Evolutionary conservation across 2,329 filamentous ascomycete species (phyloP), one percentile per base, ranked within the genome.

Genomic region (Trichoderma semiorbis): DNA sequence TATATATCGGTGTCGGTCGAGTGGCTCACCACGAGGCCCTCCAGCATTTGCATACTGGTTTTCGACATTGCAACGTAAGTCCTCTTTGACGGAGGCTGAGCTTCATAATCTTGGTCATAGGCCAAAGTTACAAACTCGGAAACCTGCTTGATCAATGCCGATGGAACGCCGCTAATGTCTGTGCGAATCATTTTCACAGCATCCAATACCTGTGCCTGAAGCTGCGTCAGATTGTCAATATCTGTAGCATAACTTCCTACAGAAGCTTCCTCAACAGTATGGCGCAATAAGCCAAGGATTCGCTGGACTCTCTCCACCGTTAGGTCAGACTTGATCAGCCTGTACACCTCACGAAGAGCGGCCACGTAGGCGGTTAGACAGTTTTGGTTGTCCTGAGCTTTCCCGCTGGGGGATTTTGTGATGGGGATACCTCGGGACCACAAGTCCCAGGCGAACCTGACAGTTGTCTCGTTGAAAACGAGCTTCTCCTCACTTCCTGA

Each of bases 51-150:
- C 87, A 97, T 96, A 72, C 92, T 90, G 24, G 89, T 89, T 80
- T 96, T 97, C 1, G 95, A 94, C 78, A 98, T 88, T 39, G 96
- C 95, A 70, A 99, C 90, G 78, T 94, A 98, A 0, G 94, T 97
- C 7, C 93, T 92, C 71, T 89, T 89, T 65, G 83, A 78, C 1
- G 77, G 62, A 14, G 83, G 80, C 14, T 75, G 75, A 74, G 82
- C 70, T 73, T 80, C 26, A 73, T 77, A 69, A 71, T 83, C 77
- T 71, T 81, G 79, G 0, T 84, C 81, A 75, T 93, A 95, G 1
- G 93, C 91, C 39, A 97, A 84, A 3, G 89, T 87, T 10, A 90
- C 87, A 72, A 97, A 90, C 64, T 92, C 88, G 1, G 93, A 89
- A 11, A 94, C 86, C 70, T 93, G 87, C 1, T 84, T 84, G 65